These are phyloP conservation scores for Solanum raphanifolium DNA, from an alignment of 257 asterid species.

Conservation along the genomic window DNA sequence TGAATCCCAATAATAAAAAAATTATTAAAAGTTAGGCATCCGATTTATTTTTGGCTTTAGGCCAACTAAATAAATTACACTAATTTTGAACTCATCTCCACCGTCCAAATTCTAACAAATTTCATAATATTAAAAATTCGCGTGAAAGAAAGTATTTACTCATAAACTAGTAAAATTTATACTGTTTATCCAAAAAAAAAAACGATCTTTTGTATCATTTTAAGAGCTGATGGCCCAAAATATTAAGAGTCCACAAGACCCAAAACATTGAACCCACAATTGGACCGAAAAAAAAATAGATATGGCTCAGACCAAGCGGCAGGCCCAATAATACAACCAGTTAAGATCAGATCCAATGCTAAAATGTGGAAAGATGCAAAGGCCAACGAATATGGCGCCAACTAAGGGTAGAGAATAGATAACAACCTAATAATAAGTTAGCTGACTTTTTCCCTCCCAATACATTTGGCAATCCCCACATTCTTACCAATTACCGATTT, in stretches of 20 bases:
- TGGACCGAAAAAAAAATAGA: neutral
- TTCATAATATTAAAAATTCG: neutral
- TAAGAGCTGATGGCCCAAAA: neutral
- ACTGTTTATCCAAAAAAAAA: too few relatives aligned
- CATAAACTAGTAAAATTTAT: neutral
- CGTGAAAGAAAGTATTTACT: too few relatives aligned
- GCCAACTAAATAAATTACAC: too few relatives aligned
- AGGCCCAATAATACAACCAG: neutral
- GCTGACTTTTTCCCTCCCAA: neutral
- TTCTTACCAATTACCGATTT: conserved; percentile 2
- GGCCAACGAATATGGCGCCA: neutral
- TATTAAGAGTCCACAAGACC: too few relatives aligned
- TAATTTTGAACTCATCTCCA: too few relatives aligned
- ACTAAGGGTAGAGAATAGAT: neutral
- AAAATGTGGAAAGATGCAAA: conserved; percentile 8
- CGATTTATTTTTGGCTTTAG: too few relatives aligned
- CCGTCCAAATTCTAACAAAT: neutral
- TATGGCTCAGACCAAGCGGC: too few relatives aligned
- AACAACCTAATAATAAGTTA: neutral
- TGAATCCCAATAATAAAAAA: too few relatives aligned
- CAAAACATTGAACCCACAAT: neutral
- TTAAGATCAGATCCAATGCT: neutral
- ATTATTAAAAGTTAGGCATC: too few relatives aligned
- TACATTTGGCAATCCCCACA: neutral
- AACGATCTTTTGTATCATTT: too few relatives aligned